These are phyloP conservation scores for Paxillus rubicundulus DNA, from an alignment of 768 basidiomycete genomes.

Conservation along the genomic window DNA sequence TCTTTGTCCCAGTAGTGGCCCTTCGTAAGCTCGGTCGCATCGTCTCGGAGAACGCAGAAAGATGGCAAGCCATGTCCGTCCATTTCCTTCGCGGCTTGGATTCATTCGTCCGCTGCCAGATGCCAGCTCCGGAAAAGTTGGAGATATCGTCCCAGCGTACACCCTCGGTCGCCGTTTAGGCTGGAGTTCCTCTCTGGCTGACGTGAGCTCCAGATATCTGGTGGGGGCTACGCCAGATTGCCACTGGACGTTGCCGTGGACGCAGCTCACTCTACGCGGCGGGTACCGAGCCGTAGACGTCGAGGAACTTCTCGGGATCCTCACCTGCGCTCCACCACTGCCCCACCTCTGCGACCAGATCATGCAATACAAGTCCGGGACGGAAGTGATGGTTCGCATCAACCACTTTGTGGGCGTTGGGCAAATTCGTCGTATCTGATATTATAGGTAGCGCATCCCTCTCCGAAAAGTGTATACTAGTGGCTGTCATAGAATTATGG, in stretches of 20 bases:
- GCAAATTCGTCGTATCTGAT: too few species aligned
- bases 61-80: slow-evolving; percentile 31
- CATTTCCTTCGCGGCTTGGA: slow-evolving; percentile 26
- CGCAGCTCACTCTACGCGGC: slow-evolving; percentile 29
- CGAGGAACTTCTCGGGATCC: slow-evolving; percentile 25
- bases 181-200: slow-evolving; percentile 25
- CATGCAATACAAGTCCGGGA: slow-evolving; percentile 28
- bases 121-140: slow-evolving; percentile 30
- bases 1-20: slow-evolving; percentile 23
- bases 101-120: slow-evolving; percentile 19
- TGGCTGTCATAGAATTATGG: too few species aligned
- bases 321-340: slow-evolving; percentile 25
- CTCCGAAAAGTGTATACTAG: too few species aligned
- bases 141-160: slow-evolving; percentile 32
- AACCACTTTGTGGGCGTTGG: too few species aligned
- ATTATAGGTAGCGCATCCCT: too few species aligned
- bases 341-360: slow-evolving; percentile 31
- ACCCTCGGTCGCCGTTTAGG: slow-evolving; percentile 29
- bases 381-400: slow-evolving; percentile 22
- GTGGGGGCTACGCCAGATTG: slow-evolving; percentile 32
- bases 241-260: slow-evolving; percentile 30
- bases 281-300: slow-evolving; percentile 28
- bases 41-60: slow-evolving; percentile 23
- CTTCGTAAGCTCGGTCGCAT: slow-evolving; percentile 20
- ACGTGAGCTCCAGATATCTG: slow-evolving; percentile 28